Percentiles rank a stretch among this genome's conserved stretches.
phyloP scores from a whole-genome alignment of 164 flowering plant species.

The Tinospora cordifolia region DNA sequence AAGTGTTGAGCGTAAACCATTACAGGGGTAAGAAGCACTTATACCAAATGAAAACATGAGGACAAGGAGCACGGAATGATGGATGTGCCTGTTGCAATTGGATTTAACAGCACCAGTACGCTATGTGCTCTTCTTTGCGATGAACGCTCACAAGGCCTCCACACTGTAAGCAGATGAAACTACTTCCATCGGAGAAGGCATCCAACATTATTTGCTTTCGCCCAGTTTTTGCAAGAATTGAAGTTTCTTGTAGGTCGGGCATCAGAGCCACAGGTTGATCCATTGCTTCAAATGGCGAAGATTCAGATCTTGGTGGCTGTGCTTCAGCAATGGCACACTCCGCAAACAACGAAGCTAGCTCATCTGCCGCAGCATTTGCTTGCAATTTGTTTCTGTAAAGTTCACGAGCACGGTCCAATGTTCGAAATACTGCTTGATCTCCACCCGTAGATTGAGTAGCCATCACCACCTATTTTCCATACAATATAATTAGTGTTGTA shows the following conservation, averaged over 20 bases:
- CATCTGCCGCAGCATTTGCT: slow-evolving; percentile 59
- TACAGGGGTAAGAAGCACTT: slow-evolving; percentile 8
- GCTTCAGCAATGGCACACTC: slow-evolving; percentile 96
- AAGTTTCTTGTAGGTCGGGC: slow-evolving; percentile 38
- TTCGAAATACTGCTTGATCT: slow-evolving; percentile 57
- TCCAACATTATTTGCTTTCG: slow-evolving; percentile 75
- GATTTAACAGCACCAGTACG: slow-evolving; percentile 70
- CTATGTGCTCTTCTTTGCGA: slow-evolving; percentile 81
- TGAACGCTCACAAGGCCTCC: slow-evolving; percentile 89
- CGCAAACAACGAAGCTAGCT: slow-evolving; percentile 89
- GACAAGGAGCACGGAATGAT: neutral
- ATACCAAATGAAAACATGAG: slow-evolving; percentile 3
- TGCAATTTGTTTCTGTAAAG: slow-evolving; percentile 55
- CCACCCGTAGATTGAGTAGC: slow-evolving; percentile 73
- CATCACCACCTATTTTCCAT: slow-evolving; percentile 57
- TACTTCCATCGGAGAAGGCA: slow-evolving; percentile 91
- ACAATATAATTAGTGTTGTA: neutral
- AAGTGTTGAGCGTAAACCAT: neutral
- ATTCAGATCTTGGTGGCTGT: slow-evolving; percentile 30
- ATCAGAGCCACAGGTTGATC: slow-evolving; percentile 14
- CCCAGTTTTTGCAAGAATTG: slow-evolving; percentile 83
- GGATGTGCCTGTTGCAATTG: slow-evolving; percentile 18
- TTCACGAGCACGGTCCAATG: slow-evolving; percentile 74
- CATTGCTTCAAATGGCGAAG: slow-evolving; percentile 13
- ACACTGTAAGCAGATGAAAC: slow-evolving; percentile 87